Evolutionary conservation across 177 flowering plant genomes (phyloP).

Genomic region (Vitis hybrid): DNA sequence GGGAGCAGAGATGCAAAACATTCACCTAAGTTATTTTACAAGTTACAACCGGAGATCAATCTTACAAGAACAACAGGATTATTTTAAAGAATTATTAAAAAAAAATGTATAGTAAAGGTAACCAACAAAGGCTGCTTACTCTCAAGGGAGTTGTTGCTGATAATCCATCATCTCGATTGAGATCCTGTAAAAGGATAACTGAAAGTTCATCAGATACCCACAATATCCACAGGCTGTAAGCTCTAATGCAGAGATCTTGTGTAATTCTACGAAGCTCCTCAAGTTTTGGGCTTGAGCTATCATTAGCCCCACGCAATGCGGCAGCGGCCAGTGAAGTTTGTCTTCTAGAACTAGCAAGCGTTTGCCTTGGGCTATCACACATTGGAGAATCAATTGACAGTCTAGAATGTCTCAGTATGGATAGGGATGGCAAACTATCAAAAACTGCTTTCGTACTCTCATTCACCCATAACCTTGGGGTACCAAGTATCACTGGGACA

Average conservation of each 20-base stretch:
- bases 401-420: constrained; percentile 46
- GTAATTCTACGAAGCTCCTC: constrained; percentile 53
- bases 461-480: constrained; percentile 81
- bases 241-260: constrained; percentile 74
- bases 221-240: constrained; percentile 85
- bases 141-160: constrained; percentile 61
- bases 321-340: constrained; percentile 56
- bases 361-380: constrained; percentile 45
- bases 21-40: neutral
- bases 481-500: constrained; percentile 80
- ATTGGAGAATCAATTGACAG: constrained; percentile 37
- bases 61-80: neutral
- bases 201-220: constrained; percentile 87
- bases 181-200: constrained; percentile 50
- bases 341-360: constrained; percentile 38
- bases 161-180: constrained; percentile 70
- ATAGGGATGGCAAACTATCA: constrained; percentile 38
- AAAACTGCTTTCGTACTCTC: constrained; percentile 32
- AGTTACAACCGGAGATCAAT: neutral
- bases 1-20: neutral
- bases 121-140: constrained; percentile 43
- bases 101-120: neutral
- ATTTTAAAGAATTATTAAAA: neutral
- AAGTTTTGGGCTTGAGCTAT: constrained; percentile 67
- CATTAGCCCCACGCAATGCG: constrained; percentile 72